Evolutionary conservation across 1,139 yeast genomes (phyloP).

Genomic region (Suhomyces ambrosiae): DNA sequence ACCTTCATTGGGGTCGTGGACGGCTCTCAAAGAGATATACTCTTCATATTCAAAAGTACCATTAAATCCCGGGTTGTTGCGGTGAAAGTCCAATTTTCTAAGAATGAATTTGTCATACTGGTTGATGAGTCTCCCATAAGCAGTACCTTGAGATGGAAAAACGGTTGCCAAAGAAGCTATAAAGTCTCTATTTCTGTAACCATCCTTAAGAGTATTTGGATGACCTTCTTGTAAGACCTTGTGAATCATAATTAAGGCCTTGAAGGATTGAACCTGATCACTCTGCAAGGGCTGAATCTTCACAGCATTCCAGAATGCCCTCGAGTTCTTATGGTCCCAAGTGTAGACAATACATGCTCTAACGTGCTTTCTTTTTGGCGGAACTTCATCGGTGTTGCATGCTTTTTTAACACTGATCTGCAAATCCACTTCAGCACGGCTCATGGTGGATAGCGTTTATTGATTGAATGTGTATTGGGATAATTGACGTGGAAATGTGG

Average conservation of each 20-base stretch:
- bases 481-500: no score
- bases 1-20: conserved; percentile 94
- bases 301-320: conserved; percentile 84
- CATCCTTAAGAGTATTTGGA: conserved; percentile 80
- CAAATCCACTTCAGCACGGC: conserved; percentile 60
- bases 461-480: conserved; percentile 1
- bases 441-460: conserved; percentile 27
- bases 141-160: conserved; percentile 44
- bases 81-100: conserved; percentile 79
- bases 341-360: conserved; percentile 91
- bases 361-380: conserved; percentile 95
- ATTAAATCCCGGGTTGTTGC: conserved; percentile 83
- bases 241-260: conserved; percentile 84
- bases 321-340: conserved; percentile 91
- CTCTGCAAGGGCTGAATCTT: conserved; percentile 79
- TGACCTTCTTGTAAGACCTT: conserved; percentile 98
- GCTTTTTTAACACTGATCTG: conserved; percentile 82
- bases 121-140: conserved; percentile 73
- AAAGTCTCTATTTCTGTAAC: conserved; percentile 64
- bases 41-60: conserved; percentile 97
- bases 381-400: conserved; percentile 80
- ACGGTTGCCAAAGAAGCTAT: conserved; percentile 44
- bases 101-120: conserved; percentile 75
- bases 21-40: conserved; percentile 82
- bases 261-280: conserved; percentile 83